Conservation (phyloP, 345 rosid species). For the Xanthoceras sorbifolium region DNA sequence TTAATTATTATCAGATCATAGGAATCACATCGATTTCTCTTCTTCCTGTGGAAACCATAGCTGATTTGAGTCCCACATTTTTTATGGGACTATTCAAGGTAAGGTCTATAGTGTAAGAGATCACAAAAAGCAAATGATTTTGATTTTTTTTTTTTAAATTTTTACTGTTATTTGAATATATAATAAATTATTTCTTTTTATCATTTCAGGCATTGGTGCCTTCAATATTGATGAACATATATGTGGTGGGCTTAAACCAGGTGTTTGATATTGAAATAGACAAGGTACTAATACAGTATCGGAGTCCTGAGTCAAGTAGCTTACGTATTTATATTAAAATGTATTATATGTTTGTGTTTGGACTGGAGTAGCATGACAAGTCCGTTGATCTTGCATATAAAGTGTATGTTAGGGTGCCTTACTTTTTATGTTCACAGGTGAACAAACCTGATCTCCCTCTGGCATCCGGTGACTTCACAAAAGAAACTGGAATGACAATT, state of each 20-base stretch:
- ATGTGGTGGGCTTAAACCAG: conserved; percentile 38
- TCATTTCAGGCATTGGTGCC: conserved; percentile 33
- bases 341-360: too few species aligned
- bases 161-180: not conserved
- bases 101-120: not conserved
- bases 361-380: too few species aligned
- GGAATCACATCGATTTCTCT: conserved; percentile 37
- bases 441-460: conserved; percentile 42
- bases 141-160: too few species aligned
- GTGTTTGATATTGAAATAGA: conserved; percentile 38
- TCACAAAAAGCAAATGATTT: not conserved
- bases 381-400: too few species aligned
- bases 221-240: conserved; percentile 34
- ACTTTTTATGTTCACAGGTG: conserved; percentile 21
- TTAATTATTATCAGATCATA: conserved; percentile 19
- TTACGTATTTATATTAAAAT: too few species aligned
- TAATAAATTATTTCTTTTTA: not conserved
- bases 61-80: conserved; percentile 34
- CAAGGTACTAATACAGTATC: too few species aligned
- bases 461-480: conserved; percentile 38
- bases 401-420: too few species aligned
- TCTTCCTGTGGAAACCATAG: conserved; percentile 27
- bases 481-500: conserved; percentile 30
- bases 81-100: conserved; percentile 36
- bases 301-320: too few species aligned